Percentiles rank a stretch among this genome's conserved stretches.
Conservation (phyloP, 2,329 filamentous ascomycete species). For the Alternaria brassicicola region DNA sequence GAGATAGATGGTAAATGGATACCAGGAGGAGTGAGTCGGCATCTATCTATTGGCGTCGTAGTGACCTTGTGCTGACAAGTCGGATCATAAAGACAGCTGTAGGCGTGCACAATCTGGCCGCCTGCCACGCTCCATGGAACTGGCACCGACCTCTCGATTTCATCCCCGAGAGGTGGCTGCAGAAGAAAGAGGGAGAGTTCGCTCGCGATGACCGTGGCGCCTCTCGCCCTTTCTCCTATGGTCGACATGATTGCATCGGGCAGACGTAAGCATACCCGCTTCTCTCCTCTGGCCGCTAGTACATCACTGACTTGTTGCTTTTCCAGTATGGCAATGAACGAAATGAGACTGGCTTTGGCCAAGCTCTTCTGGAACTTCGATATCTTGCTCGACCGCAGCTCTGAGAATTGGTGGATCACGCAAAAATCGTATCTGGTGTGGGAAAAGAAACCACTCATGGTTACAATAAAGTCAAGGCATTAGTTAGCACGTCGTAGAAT, state of each 20-base stretch:
- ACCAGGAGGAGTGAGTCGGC: constrained; percentile 2
- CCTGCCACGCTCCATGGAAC: constrained; percentile 5
- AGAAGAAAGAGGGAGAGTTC: constrained; percentile 6
- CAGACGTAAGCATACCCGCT: background rate
- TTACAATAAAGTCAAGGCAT: background rate
- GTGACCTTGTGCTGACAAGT: background rate
- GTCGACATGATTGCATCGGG: constrained; percentile 7
- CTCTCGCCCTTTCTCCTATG: constrained; percentile 5
- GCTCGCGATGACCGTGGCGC: constrained; percentile 1
- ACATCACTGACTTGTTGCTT: background rate
- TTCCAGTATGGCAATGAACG: constrained; percentile 4
- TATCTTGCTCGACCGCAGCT: background rate
- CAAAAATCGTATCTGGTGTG: constrained; percentile 5
- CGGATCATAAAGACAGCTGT: background rate
- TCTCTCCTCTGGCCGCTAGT: background rate
- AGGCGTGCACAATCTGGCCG: constrained; percentile 4
- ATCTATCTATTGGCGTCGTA: background rate
- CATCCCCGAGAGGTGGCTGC: constrained; percentile 5
- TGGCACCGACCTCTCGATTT: constrained; percentile 6
- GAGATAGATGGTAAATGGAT: constrained; percentile 7
- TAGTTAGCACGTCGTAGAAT: background rate
- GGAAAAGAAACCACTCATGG: constrained; percentile 8
- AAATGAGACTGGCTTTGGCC: constrained; percentile 2
- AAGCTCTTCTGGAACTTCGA: constrained; percentile 6
- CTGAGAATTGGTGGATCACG: constrained; percentile 2